Percentiles rank a stretch among this genome's conserved stretches.
Evolutionary conservation across 1,284 basidiomycete species (phyloP).

Genomic region (Apiotrichum sp.): DNA sequence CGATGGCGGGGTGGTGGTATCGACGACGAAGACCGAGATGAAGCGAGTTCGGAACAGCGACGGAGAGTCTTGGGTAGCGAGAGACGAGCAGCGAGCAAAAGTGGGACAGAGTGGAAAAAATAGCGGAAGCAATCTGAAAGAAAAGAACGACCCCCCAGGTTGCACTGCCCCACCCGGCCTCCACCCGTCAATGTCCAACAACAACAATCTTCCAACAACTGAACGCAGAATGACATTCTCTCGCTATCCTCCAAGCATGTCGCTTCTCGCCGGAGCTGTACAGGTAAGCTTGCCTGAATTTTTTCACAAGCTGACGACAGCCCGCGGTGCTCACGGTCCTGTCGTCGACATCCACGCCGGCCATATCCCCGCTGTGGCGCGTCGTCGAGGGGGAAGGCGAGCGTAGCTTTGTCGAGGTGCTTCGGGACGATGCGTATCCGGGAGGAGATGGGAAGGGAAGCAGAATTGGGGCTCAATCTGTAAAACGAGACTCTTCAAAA

Average conservation of each 20-base stretch:
- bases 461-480: no score
- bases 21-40: no score
- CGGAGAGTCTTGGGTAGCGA: no score
- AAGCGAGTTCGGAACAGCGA: no score
- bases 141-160: no score
- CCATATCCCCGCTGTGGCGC: conserved; percentile 58
- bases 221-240: no score
- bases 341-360: conserved; percentile 62
- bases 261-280: conserved; percentile 21
- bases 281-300: conserved; percentile 19
- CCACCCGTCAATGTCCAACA: no score
- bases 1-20: not conserved
- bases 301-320: conserved; percentile 42
- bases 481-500: not conserved
- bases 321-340: conserved; percentile 66
- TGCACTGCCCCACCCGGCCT: no score
- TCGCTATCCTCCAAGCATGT: conserved; percentile 4
- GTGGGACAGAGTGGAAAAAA: no score
- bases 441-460: not conserved
- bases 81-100: no score
- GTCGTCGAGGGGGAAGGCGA: conserved; percentile 57
- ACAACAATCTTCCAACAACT: no score
- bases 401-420: conserved; percentile 57
- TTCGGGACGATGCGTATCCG: conserved; percentile 53
- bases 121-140: no score